These are phyloP conservation scores for Elsinoe arachidis DNA, from an alignment of 2,329 filamentous ascomycete species.

Conservation along the genomic window DNA sequence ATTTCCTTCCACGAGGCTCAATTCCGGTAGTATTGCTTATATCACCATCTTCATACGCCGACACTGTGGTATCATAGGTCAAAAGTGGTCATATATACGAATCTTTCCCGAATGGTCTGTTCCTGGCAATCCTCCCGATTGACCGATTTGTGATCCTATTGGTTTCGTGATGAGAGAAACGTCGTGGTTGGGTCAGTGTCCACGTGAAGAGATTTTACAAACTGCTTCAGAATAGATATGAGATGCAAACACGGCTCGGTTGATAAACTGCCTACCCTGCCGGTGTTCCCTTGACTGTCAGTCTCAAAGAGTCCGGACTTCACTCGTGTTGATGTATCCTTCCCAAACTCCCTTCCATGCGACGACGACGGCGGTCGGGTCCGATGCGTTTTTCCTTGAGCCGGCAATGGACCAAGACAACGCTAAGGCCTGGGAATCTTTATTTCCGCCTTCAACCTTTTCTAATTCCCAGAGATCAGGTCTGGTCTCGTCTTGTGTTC, in stretches of 20 bases:
- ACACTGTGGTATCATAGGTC: neutral
- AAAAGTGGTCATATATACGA: neutral
- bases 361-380: neutral
- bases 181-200: neutral
- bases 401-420: neutral
- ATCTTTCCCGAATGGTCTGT: neutral
- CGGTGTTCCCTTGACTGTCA: neutral
- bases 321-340: conserved; percentile 3
- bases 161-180: neutral
- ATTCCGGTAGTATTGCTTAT: neutral
- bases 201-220: neutral
- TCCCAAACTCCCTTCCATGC: neutral
- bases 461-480: conserved; percentile 10
- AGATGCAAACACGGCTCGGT: conserved; percentile 7
- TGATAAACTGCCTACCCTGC: neutral
- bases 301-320: neutral
- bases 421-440: conserved; percentile 4
- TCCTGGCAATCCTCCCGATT: conserved; percentile 7
- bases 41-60: neutral
- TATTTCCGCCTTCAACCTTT: conserved; percentile 9
- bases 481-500: conserved; percentile 1
- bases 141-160: neutral
- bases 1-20: neutral
- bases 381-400: neutral
- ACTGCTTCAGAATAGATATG: neutral